Conservation (phyloP, 1,284 basidiomycete species). For the Cryptococcus maquisensis region DNA sequence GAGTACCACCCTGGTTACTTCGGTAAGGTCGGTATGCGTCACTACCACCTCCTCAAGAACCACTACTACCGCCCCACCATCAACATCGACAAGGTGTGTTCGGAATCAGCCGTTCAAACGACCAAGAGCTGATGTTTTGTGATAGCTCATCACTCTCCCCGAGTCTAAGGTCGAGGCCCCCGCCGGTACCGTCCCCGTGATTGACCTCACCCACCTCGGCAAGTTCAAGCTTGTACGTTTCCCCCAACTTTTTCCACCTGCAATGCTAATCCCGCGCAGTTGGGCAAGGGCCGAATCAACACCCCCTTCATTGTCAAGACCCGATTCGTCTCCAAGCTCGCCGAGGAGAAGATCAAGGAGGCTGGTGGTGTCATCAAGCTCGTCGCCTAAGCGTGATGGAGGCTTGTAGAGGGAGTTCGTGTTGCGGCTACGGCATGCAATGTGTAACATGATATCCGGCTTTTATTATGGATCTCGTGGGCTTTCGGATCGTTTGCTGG, state of each 20-base stretch:
- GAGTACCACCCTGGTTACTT: conserved; percentile 81
- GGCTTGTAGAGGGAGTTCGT: conserved; percentile 4
- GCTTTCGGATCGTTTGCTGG: not conserved
- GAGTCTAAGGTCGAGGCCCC: conserved; percentile 49
- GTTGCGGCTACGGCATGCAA: conserved; percentile 22
- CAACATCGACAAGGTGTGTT: conserved; percentile 82
- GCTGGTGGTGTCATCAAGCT: conserved; percentile 89
- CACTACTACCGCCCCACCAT: conserved; percentile 85
- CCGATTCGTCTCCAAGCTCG: conserved; percentile 80
- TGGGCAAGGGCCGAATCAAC: conserved; percentile 49
- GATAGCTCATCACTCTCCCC: conserved; percentile 49
- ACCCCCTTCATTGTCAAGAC: conserved; percentile 91
- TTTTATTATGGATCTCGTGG: too few relatives aligned
- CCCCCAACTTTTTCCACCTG: not conserved
- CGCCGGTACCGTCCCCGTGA: conserved; percentile 70
- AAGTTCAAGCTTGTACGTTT: conserved; percentile 72
- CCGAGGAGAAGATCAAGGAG: conserved; percentile 77
- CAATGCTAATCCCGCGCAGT: conserved; percentile 18
- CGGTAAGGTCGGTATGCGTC: conserved; percentile 87
- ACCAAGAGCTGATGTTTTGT: conserved; percentile 51
- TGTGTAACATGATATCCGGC: conserved; percentile 19
- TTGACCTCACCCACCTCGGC: conserved; percentile 78
- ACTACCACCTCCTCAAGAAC: conserved; percentile 94
- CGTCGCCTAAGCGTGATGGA: conserved; percentile 62
- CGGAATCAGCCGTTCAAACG: conserved; percentile 56